phyloP scores from a whole-genome alignment of 768 basidiomycete genomes.

The Russula foetens region DNA sequence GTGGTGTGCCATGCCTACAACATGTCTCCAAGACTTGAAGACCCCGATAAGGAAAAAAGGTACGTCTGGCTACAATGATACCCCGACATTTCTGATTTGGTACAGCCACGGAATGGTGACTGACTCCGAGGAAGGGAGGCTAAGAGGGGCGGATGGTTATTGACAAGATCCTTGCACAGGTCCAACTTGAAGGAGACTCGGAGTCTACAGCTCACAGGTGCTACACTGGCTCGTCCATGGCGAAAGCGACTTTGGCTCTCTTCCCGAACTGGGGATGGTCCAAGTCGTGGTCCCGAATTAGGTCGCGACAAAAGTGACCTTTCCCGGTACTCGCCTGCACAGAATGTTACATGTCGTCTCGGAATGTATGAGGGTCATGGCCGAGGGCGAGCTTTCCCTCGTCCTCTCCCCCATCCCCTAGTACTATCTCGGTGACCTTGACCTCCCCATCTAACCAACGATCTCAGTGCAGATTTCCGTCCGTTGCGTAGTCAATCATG shows the following conservation, averaged over 20 bases:
- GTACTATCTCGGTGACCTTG: not conserved
- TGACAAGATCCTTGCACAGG: no score
- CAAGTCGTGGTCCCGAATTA: not conserved
- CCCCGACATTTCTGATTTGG: no score
- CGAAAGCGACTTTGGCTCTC: not conserved
- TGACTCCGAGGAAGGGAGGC: no score
- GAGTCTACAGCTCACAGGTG: not conserved
- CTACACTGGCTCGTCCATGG: not conserved
- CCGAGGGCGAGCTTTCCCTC: not conserved
- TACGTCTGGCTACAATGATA: no score
- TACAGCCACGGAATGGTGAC: no score
- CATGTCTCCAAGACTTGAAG: no score
- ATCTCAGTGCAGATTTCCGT: not conserved
- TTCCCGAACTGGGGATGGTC: not conserved
- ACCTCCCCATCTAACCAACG: not conserved
- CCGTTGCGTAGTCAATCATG: not conserved
- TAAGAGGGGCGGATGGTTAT: no score
- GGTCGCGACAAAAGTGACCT: not conserved
- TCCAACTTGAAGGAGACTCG: not conserved
- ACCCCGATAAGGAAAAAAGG: no score
- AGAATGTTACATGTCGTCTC: not conserved
- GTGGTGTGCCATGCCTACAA: no score
- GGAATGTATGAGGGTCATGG: not conserved
- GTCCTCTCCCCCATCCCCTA: not conserved
- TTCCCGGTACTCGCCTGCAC: not conserved